Evolutionary conservation across 495 filamentous ascomycete genomes (phyloP).

Genomic region (Penicillium cosmopolitanum): DNA sequence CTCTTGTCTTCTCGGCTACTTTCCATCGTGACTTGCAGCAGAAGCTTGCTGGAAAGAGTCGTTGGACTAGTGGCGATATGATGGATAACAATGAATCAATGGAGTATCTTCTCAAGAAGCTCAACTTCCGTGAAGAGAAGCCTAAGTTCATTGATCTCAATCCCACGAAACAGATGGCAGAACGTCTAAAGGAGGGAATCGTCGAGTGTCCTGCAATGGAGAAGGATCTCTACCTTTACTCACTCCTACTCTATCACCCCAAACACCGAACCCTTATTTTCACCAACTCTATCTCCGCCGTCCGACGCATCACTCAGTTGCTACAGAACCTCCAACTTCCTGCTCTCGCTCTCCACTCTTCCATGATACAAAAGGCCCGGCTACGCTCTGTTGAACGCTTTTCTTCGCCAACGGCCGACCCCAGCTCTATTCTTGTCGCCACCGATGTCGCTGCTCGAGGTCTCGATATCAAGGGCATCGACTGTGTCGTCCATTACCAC

Average conservation of each 20-base stretch:
- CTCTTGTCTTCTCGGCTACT: constrained; percentile 94
- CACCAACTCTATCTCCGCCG: constrained; percentile 92
- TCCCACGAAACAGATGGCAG: constrained; percentile 82
- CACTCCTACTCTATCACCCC: constrained; percentile 80
- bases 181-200: constrained; percentile 82
- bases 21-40: constrained; percentile 89
- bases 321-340: constrained; percentile 81
- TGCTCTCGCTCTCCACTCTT: constrained; percentile 81
- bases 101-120: constrained; percentile 87
- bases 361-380: constrained; percentile 96
- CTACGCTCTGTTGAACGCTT: constrained; percentile 91
- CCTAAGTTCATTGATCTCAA: constrained; percentile 94
- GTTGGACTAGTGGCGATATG: constrained; percentile 54
- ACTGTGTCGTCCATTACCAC: constrained; percentile 92
- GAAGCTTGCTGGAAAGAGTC: constrained; percentile 79
- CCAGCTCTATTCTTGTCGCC: constrained; percentile 77
- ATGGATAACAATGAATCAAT: constrained; percentile 78
- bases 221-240: constrained; percentile 94
- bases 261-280: constrained; percentile 82
- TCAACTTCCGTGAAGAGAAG: constrained; percentile 80
- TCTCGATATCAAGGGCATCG: constrained; percentile 87
- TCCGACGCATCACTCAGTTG: constrained; percentile 82
- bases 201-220: constrained; percentile 91
- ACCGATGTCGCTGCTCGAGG: constrained; percentile 97
- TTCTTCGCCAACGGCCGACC: constrained; percentile 60